Evolutionary conservation across 2,329 filamentous ascomycete species (phyloP), one percentile per base, ranked within the genome.

Genomic region (Aureobasidium musti): DNA sequence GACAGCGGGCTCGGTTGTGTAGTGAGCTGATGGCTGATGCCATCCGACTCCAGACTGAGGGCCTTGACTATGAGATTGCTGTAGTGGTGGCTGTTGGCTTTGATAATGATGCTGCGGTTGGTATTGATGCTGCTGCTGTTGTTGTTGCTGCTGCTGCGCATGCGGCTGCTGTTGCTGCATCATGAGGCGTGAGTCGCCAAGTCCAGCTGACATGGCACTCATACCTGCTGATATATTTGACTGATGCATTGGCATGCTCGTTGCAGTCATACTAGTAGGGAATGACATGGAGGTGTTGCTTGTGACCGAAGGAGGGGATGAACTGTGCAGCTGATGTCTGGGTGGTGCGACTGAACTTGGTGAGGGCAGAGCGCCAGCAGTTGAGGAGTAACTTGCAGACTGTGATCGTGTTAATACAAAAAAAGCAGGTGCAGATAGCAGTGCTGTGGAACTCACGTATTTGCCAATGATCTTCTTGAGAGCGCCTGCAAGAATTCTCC

Each of bases 391-490:
- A 75, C 86, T 89, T 67, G 87, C 87, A 72, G 87, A 88, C 86
- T 88, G 72, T 68, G 14, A 23, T 35, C 45, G 19, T 21, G 50
- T 66, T 61, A 69, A 65, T 52, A 52, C 49, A 59, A 17, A 37
- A 23, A 33, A 28, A 52, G 45, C 35, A 17, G 23, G 50, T n/a
- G 28, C 35, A 45, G 30, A 30, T 33, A 59, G 45, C 39, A 33
- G 2, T 4, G 33, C n/a, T 67, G 63, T 68, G 68, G 69, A 70
- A 85, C 86, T 79, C 80, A 87, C 86, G 78, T 98, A 99, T 89
- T 99, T 99, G 74, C 91, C 89, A 76, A 99, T 96, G 74, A 99
- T 98, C 83, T 99, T 99, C 84, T 96, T 96, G 71, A 99, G 84
- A 0, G 95, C 94, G 68, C 88, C 86, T 57, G 87, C 86, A 52